Evolutionary conservation across 2,329 filamentous ascomycete species (phyloP), one percentile per base, ranked within the genome.

Genomic region (Fusarium nurragi): DNA sequence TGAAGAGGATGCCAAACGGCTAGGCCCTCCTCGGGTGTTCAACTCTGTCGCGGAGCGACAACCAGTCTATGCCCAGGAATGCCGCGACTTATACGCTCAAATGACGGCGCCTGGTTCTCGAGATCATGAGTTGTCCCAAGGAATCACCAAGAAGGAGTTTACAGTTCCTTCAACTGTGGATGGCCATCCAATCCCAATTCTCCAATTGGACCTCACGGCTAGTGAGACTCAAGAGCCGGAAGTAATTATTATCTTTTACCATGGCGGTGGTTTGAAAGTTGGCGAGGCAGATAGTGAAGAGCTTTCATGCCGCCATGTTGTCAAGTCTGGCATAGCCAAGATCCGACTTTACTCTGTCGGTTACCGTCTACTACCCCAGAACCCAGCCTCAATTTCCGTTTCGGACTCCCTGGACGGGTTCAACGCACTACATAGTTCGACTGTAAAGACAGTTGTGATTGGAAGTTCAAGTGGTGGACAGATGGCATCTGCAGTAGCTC

Each of bases 231-330:
- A 52, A 4, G 41, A 56, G 1, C 61, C 70, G 0, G 67, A 73
- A 7, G 58, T 72, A 5, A 60, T 78, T 8, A 68, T 81, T 12
- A 63, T 84, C 18, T 84, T 83, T 68, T 81, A 79, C 64, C 82
- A 84, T 62, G 82, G 82, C 11, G 82, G 82, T 14, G 81, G 80
- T 0, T 71, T 84, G 3, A 71, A 72, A 25, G 79, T 84, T 28
- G 82, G 82, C 12, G 80, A 83, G 50, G 78, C 80, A 3, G 80
- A 83, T 60, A 82, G 78, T 58, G 82, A 84, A 66, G 81, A 84
- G 43, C 70, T 83, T 2, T 78, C 80, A 3, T 83, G 80, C 65
- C 77, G 81, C 0, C 77, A 76, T 23, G 75, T 84, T 21, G 65
- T 78, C 23, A 75, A 77, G 21, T 72, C 61, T 9, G 57, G 74